Evolutionary conservation across 108 stramenopile species (phyloP).

Genomic region (Fistulifera pelliculosa): DNA sequence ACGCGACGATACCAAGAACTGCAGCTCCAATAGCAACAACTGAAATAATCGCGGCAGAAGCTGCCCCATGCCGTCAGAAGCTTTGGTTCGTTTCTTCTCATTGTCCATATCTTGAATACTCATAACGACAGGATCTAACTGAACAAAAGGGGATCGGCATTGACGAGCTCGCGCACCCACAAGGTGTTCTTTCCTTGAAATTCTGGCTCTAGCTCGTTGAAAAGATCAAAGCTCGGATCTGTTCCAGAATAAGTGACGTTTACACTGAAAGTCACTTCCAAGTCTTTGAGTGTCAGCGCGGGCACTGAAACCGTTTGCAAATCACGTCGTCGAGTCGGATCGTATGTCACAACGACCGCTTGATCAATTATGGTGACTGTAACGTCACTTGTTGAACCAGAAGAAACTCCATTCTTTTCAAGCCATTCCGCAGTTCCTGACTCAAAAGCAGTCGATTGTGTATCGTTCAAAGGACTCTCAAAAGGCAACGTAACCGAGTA

Average conservation of each 20-base stretch:
- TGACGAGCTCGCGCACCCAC: slow-evolving; percentile 2
- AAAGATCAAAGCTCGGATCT: background rate
- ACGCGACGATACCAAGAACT: background rate
- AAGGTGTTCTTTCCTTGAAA: background rate
- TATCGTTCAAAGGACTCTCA: background rate
- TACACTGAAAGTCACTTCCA: slow-evolving; percentile 5
- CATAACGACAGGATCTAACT: slow-evolving; percentile 1
- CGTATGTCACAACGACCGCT: too few species aligned
- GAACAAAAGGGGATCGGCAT: background rate
- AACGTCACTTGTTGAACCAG: too few species aligned
- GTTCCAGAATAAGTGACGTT: slow-evolving; percentile 4
- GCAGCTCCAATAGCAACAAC: slow-evolving; percentile 2
- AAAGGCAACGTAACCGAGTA: background rate
- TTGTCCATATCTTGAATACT: slow-evolving; percentile 1
- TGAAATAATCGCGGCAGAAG: background rate
- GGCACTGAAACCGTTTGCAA: too few species aligned
- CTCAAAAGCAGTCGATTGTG: background rate
- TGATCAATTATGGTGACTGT: too few species aligned
- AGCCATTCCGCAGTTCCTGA: background rate
- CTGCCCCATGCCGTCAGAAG: slow-evolving; percentile 1
- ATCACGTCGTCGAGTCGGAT: too few species aligned
- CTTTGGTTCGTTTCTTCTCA: background rate
- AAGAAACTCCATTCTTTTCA: background rate
- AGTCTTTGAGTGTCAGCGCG: background rate
- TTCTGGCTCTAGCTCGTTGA: background rate